Base-by-base conservation (phyloP, 495 filamentous ascomycete species). In the Lepidopterella palustris region DNA sequence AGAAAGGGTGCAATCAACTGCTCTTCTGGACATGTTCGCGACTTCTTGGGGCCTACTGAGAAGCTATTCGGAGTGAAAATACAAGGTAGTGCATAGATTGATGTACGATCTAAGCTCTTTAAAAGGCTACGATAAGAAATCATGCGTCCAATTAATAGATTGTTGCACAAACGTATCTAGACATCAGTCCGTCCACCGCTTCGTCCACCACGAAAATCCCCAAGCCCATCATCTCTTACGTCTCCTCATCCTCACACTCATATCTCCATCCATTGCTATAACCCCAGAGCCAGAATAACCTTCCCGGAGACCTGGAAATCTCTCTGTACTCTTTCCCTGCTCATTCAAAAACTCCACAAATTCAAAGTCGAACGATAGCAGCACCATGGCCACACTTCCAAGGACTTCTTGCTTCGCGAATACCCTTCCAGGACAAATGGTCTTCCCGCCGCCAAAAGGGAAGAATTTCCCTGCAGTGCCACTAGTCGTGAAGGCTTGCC, bases 311-410 rank as follows among this genome's bases (percentile, higher is more conserved):
- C 42, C 31, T 21, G 62, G 62, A 50, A 67, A 67, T 18, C 25
- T 3, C 1, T 55, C 48, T 21, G 31, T 64, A 13, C 32, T 40
- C 54, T 53, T 67, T 20, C 59, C 59, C 13, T 59, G 42, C 51
- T 48, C 52, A 31, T 64, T 58, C 25, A 61, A 40, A 26, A 61
- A 67, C 5, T 58, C 61, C 25, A 49, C 9, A 11, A 67, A 51
- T 28, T 67, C 61, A 28, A 67, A 64, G 1, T 67, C 65, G 47
- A 67, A 67, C 8, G 31, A 9, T 53, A 61, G 50, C 50, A 67
- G 32, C 15, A 67, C 20, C 57, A 65, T 42, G 13, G 35, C 35
- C 13, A 42, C 35, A 42, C 35, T 42, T 18, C 35, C 35, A 42
- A 58, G 56, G 5, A 58, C 47, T 45, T 58, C 47, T 45, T 58